Base-by-base conservation (phyloP, 331 rosid genomes). In the Quercus phellos region DNA sequence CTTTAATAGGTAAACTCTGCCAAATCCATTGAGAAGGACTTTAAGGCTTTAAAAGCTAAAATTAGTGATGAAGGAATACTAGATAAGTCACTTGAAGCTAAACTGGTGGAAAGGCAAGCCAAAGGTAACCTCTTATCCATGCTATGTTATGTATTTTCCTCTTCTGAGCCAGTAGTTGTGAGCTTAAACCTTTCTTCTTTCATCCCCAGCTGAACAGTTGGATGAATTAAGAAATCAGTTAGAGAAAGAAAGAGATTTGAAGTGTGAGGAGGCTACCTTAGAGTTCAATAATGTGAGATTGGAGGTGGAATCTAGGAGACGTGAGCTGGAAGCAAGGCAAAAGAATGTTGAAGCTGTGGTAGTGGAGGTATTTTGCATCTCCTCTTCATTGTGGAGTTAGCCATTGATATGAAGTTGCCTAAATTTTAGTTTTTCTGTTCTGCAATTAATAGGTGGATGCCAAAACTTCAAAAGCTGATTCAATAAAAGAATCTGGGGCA, bases 51-150 rank as follows among this genome's bases (percentile, higher is more conserved):
- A 58, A 94, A 87, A 73, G 81, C 85, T 35, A 92, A 94, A 87
- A 74, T 88, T 51, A 88, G 91, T 79, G 95, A 92, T 5, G 94
- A 89, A 55, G 89, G 79, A 78, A 86, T 90, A 29, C 16, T 83
- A 71, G 94, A 89, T 51, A 94, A 89, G 84, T 87, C 98, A 58
- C 98, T 94, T 27, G 93, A 94, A 35, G 92, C 89, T 46, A 90
- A 88, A 74, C 46, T 89, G 89, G 86, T 82, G 70, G 96, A 94
- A 79, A 77, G 81, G 71, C 89, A 86, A 70, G 86, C 85, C 79
- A 90, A 85, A 90, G 93, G 99, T 93, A 74, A 6, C 29, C 70
- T 68, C 43, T 22, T 76, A 83, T 69, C 55, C 55, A 58, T 46
- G 78, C 76, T 70, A 27, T 24, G 53, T 76, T 18, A 27, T 43